Evolutionary conservation across 805 yeast genomes (phyloP), one percentile per base, ranked within the genome.

Genomic region (Diddensiella santjacobensis): DNA sequence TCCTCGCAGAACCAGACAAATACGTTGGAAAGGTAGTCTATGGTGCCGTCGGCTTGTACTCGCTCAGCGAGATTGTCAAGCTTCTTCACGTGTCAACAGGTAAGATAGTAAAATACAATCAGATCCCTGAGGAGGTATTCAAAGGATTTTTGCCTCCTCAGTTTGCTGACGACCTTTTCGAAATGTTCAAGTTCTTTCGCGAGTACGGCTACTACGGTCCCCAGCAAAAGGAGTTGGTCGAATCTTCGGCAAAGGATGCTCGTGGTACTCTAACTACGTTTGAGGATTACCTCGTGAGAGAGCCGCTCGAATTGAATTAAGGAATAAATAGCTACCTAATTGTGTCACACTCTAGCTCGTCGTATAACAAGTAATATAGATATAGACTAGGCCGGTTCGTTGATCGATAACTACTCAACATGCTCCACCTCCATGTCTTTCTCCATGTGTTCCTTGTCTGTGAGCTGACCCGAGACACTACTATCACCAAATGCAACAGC

Each of bases 401-500:
- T n/a, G n/a, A n/a, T n/a, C n/a, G n/a, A n/a, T n/a, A n/a, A n/a
- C n/a, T n/a, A n/a, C n/a, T n/a, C n/a, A n/a, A n/a, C n/a, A n/a
- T n/a, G n/a, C n/a, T n/a, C n/a, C n/a, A n/a, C n/a, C n/a, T n/a
- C n/a, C n/a, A n/a, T n/a, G n/a, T n/a, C n/a, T n/a, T n/a, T n/a
- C n/a, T n/a, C n/a, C n/a, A n/a, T n/a, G n/a, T n/a, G n/a, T n/a
- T n/a, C n/a, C n/a, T n/a, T n/a, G n/a, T n/a, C n/a, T n/a, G n/a
- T n/a, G n/a, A n/a, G n/a, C n/a, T n/a, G n/a, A 22, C 63, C n/a
- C n/a, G n/a, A n/a, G n/a, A n/a, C n/a, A n/a, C n/a, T n/a, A n/a
- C n/a, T n/a, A n/a, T 58, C 73, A 22, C 72, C 77, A 53, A 71
- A 71, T 17, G 68, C 68, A 48, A 61, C 58, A 11, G 71, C 71